Base-by-base conservation (phyloP, 805 yeast genomes). In the Starmerella potacharoeniae region DNA sequence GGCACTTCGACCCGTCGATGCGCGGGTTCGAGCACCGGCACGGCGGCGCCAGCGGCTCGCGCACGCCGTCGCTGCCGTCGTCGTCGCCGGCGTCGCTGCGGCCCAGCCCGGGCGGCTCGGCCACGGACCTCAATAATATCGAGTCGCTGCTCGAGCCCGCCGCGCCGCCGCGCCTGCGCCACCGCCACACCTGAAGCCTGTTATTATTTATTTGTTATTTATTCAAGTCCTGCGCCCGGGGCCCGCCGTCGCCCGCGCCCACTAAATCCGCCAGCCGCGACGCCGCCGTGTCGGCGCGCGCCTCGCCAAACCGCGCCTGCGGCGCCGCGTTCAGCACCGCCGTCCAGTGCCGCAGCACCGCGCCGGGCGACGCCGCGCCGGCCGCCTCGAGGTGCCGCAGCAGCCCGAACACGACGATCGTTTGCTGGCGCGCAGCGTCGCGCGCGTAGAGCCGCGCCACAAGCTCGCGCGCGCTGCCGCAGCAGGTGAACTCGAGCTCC, bases 1-100 rank as follows among this genome's bases (percentile, higher is more conserved):
- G 66, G 5, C 66, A 64, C 52, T 36, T 63, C 29, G 66, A 63
- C 51, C 59, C 64, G 13, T 47, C 55, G n/a, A 50, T 60, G 52
- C 55, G 60, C n/a, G 63, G 63, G n/a, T 57, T 57, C 46, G 64
- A 61, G 50, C 53, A 51, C 31, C 51, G 22, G 17, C 47, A 14
- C 30, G 33, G 28, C 45, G 55, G 35, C 47, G n/a, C 39, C 9
- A 22, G 22, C 22, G 30, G 37, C 29, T 48, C 51, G 35, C 35
- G 7, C 34, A 22, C 51, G 35, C 35, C 51, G 13, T 10, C 28
- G n/a, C 28, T 28, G 28, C 10, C 35, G 7, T 13, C 43, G 5
- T 10, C 51, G 33, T 29, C 42, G 34, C 34, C 51, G 33, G 43
- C 51, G 51, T 48, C 51, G 17, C 39, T 46, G 49, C 37, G 49